These are phyloP conservation scores for Candida nonsorbophila DNA, from an alignment of 805 yeast species.

Conservation along the genomic window DNA sequence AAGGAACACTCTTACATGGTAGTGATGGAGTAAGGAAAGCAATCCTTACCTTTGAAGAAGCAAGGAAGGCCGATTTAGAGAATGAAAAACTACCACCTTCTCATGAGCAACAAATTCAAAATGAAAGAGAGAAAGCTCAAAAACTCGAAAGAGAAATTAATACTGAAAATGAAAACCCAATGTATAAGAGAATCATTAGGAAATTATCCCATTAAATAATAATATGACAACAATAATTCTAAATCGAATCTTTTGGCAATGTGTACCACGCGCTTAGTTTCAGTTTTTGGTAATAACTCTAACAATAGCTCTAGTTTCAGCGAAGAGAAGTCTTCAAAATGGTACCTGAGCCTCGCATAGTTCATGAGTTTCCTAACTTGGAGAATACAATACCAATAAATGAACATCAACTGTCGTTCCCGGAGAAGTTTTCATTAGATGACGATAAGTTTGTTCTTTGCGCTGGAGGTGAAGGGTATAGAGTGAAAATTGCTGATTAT, in stretches of 20 bases:
- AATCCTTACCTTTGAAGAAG: slow-evolving; percentile 74
- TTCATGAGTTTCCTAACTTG: slow-evolving; percentile 26
- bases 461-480: slow-evolving; percentile 25
- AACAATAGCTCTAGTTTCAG: slow-evolving; percentile 1
- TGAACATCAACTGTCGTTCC: slow-evolving; percentile 30
- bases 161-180: slow-evolving; percentile 26
- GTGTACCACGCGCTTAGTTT: not conserved
- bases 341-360: slow-evolving; percentile 7
- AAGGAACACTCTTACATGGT: slow-evolving; percentile 81
- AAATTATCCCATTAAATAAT: slow-evolving; percentile 18
- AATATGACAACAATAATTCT: no score
- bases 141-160: slow-evolving; percentile 33
- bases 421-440: slow-evolving; percentile 28
- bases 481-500: slow-evolving; percentile 1
- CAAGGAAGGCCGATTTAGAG: slow-evolving; percentile 67
- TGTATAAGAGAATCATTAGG: slow-evolving; percentile 33
- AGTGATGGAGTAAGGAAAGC: slow-evolving; percentile 70
- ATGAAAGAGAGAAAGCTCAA: slow-evolving; percentile 43
- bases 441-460: slow-evolving; percentile 38
- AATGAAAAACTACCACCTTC: slow-evolving; percentile 91
- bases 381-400: slow-evolving; percentile 35
- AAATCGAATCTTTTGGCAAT: not conserved
- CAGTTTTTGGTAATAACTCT: not conserved
- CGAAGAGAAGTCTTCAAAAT: slow-evolving; percentile 1
- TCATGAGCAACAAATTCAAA: slow-evolving; percentile 46